Evolutionary conservation across 1,284 basidiomycete genomes (phyloP).

Genomic region (Polyporus tsugae): DNA sequence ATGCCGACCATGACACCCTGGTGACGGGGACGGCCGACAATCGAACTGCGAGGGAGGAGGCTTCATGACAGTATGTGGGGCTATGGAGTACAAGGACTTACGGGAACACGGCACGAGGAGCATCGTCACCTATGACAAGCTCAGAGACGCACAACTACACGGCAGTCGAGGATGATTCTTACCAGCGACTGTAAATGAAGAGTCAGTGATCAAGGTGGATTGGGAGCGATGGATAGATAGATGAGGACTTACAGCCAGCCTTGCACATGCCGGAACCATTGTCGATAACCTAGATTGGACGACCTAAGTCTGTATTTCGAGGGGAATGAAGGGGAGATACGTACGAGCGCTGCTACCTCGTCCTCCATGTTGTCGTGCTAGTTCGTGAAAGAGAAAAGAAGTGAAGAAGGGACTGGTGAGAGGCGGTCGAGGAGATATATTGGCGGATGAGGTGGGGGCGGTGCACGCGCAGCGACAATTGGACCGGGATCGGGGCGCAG

Average conservation of each 20-base stretch:
- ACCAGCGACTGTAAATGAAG: slow-evolving; percentile 56
- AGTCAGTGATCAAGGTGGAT: slow-evolving; percentile 31
- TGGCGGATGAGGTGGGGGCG: slow-evolving; percentile 21
- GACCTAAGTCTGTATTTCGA: slow-evolving; percentile 2
- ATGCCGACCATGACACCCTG: slow-evolving; percentile 94
- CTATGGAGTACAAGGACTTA: slow-evolving; percentile 44
- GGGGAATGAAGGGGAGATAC: slow-evolving; percentile 19
- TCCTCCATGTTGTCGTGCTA: slow-evolving; percentile 45
- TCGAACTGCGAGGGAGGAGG: slow-evolving; percentile 60
- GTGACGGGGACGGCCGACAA: slow-evolving; percentile 93
- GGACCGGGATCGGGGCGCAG: slow-evolving; percentile 6
- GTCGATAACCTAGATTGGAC: slow-evolving; percentile 69
- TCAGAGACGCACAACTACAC: slow-evolving; percentile 3
- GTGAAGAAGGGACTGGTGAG: slow-evolving; percentile 35
- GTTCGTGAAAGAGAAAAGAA: slow-evolving; percentile 35
- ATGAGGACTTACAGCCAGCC: slow-evolving; percentile 78
- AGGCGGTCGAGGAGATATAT: slow-evolving; percentile 26
- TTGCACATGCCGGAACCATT: slow-evolving; percentile 94
- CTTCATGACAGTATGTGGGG: not conserved
- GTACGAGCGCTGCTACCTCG: slow-evolving; percentile 46
- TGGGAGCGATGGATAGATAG: slow-evolving; percentile 5
- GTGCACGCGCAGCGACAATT: slow-evolving; percentile 30
- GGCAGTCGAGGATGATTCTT: slow-evolving; percentile 27
- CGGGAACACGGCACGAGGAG: slow-evolving; percentile 77
- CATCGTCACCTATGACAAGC: slow-evolving; percentile 63